Percentiles rank a stretch among this genome's conserved stretches.
Evolutionary conservation across 148 eudicot species (phyloP).

Genomic region (Rhododendron simsii): DNA sequence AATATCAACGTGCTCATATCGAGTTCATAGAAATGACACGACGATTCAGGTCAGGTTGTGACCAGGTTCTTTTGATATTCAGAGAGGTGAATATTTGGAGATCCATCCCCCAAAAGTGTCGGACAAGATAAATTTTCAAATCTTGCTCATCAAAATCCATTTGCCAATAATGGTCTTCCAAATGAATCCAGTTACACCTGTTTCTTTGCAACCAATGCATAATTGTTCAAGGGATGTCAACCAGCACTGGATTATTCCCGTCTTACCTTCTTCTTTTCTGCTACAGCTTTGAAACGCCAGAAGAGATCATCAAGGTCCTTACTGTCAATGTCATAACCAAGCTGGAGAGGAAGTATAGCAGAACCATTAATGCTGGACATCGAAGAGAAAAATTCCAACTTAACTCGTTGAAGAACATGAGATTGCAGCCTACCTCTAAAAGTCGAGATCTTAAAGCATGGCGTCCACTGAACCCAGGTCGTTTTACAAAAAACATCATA

Average conservation of each 20-base stretch:
- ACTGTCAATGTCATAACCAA: slow-evolving; percentile 77
- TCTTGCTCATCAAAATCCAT: not conserved
- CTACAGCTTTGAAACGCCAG: slow-evolving; percentile 84
- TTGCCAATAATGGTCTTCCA: not conserved
- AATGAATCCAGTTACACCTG: not conserved
- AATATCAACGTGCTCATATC: not conserved
- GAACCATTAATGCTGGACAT: not conserved
- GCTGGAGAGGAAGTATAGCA: slow-evolving; percentile 39
- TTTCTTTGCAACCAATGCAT: not conserved
- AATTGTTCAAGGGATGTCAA: not conserved
- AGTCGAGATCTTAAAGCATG: slow-evolving; percentile 88
- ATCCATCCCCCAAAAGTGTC: not conserved
- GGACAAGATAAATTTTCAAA: not conserved
- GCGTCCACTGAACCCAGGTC: slow-evolving; percentile 66
- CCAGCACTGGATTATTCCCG: not conserved
- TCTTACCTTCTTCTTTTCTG: slow-evolving; percentile 82
- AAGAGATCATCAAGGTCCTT: slow-evolving; percentile 89
- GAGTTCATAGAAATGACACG: not conserved
- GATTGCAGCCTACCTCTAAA: slow-evolving; percentile 51
- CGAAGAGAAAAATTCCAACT: not conserved
- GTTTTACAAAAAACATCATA: not conserved
- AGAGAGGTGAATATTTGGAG: not conserved
- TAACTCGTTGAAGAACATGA: not conserved
- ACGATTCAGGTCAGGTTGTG: not conserved
- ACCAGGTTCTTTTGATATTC: not conserved